Base-by-base conservation (phyloP, 2,329 filamentous ascomycete species). In the Penicillium sp. region DNA sequence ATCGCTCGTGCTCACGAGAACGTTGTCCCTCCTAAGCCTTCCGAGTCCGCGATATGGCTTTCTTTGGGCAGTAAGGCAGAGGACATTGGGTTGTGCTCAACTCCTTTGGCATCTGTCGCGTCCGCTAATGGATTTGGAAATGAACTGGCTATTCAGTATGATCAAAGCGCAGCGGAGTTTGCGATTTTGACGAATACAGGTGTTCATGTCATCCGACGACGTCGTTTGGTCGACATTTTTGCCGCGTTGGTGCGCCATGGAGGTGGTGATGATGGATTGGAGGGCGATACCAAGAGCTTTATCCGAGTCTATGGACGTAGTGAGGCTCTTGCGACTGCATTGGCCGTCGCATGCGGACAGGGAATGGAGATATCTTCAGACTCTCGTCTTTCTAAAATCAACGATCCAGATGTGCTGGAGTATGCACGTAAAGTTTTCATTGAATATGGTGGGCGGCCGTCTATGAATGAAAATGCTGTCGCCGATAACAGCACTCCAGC, bases 71-170 rank as follows among this genome's bases (percentile, higher is more conserved):
- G 89, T 65, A 82, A 81, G 33, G 86, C 88, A 6, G 87, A 96
- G 68, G 90, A 89, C 62, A 83, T 97, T 56, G 91, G 91, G 2
- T 74, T 91, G 12, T 84, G 91, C 26, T 90, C 88, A 0, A 81
- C 83, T 49, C 83, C 89, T 0, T 93, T 91, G 64, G 81, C 85
- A 16, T 88, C 89, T 9, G 81, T 85, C 0, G 76, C 75, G 11
- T 82, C 84, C 24, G 89, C 90, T 0, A 69, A 85, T 21, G 93
- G 92, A 0, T 97, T 96, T 66, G 92, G 93, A 11, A 99, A 99
- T 64, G 94, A 99, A 74, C 79, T 97, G 56, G 91, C 94, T 1
- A 88, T 96, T n/a, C 95, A 99, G 65, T 99, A 94, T 65, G 94
- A 99, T 66, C 82, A 89, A 59, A 79, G 86, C 0, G 82, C 88